Base-by-base conservation (phyloP, 164 flowering plant genomes). In the Vitis vinifera region DNA sequence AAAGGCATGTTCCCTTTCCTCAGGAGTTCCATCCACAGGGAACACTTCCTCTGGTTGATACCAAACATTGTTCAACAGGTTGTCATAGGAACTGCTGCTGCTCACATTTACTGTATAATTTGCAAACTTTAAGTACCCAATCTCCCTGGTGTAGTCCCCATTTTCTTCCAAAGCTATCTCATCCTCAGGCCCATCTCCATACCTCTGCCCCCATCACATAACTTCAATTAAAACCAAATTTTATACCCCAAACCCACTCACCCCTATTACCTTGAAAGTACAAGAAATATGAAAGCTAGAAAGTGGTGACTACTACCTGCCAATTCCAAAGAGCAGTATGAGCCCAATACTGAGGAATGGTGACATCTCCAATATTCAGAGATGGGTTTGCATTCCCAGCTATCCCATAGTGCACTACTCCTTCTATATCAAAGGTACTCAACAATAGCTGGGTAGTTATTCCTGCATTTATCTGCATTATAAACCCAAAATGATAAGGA, bases 41-140 rank as follows among this genome's bases (percentile, higher is more conserved):
- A 82, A 87, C 8, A 85, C 74, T 63, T 85, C 87, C 65, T 87
- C 88, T 1, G 86, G 82, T 57, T 87, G 91, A 66, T 74, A 80
- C 91, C 91, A 85, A 10, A 83, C 73, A 66, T 67, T 77, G 68
- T 85, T 87, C 47, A 87, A 60, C 8, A 76, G 70, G 68, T 87
- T 85, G 53, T 77, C 78, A 0, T 17, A 15, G 9, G 49, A 44
- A 37, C 31, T 52, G 5, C 14, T 6, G 19, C 53, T 52, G 8
- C 14, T 49, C 27, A 50, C 56, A 51, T 68, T 68, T 13, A n/a
- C 19, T 19, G 52, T 71, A 59, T 67, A 88, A 51, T 83, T 62
- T 13, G 84, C 58, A 65, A 84, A 71, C 0, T 74, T 71, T 3
- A 88, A 56, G 76, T 74, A 79, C 10, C 89, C 88, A 55, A 79